Percentiles rank a stretch among this genome's conserved stretches.
Conservation (phyloP, 176 grass and related monocot genomes). For the Stipa capillata region DNA sequence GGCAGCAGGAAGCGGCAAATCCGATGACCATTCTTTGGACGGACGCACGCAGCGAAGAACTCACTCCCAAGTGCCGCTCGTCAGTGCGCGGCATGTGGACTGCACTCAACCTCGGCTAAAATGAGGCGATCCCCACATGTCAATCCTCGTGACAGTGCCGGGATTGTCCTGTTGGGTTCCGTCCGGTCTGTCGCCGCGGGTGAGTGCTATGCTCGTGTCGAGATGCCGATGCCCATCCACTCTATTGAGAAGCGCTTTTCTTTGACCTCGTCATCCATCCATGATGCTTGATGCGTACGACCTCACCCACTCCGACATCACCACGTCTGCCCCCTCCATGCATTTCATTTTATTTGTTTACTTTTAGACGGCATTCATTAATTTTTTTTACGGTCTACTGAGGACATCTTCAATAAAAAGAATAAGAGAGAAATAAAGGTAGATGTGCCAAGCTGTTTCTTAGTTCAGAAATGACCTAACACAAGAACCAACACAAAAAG, state of each 20-base stretch:
- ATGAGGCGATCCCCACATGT: not conserved
- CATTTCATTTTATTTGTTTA: too few relatives aligned
- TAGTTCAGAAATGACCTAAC: too few relatives aligned
- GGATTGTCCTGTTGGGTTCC: not conserved
- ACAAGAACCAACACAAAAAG: too few relatives aligned
- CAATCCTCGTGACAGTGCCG: not conserved
- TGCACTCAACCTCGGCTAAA: not conserved
- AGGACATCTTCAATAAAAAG: too few relatives aligned
- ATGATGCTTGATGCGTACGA: not conserved
- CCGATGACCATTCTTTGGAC: not conserved
- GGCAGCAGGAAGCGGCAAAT: not conserved
- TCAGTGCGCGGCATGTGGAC: not conserved
- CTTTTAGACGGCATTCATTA: too few relatives aligned
- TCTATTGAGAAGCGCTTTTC: not conserved
- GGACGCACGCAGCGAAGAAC: not conserved
- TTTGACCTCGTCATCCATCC: slow-evolving; percentile 20
- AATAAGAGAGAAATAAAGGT: too few relatives aligned
- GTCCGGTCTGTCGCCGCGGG: not conserved
- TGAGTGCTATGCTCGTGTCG: not conserved
- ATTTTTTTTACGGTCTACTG: too few relatives aligned
- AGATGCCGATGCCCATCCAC: not conserved
- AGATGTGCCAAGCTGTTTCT: too few relatives aligned
- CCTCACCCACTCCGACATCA: slow-evolving; percentile 3
- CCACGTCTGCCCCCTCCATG: not conserved
- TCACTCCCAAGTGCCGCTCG: not conserved